These are phyloP conservation scores for Wallemia mellicola DNA, from an alignment of 1,284 basidiomycete species.

Conservation along the genomic window DNA sequence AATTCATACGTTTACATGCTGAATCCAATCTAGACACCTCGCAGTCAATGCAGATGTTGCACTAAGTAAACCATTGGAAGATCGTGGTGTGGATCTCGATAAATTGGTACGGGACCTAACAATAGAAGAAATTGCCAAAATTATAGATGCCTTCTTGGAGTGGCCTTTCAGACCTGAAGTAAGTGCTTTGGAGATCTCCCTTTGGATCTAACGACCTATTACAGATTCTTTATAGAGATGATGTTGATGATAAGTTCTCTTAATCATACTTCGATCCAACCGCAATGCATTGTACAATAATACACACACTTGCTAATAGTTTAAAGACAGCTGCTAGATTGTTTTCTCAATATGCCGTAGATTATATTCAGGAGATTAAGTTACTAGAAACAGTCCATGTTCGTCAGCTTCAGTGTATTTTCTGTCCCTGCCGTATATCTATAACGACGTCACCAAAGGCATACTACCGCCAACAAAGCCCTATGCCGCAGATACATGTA, in stretches of 20 bases:
- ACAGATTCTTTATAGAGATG: background rate
- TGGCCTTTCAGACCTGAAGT: constrained; percentile 1
- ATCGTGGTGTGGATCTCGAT: background rate
- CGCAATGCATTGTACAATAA: background rate
- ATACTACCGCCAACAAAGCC: too few species aligned
- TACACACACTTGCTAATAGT: too few species aligned
- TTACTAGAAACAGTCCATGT: too few species aligned
- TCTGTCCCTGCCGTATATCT: too few species aligned
- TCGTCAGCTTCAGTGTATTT: too few species aligned
- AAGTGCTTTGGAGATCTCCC: background rate
- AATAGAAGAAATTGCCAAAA: background rate
- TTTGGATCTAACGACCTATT: background rate
- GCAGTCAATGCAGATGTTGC: background rate
- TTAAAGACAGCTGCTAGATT: too few species aligned
- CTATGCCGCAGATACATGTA: too few species aligned
- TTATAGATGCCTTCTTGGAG: background rate
- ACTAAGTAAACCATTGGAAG: background rate
- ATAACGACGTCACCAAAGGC: too few species aligned
- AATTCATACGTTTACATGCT: background rate
- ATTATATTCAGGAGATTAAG: too few species aligned
- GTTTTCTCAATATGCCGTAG: too few species aligned
- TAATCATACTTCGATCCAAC: background rate
- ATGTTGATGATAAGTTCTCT: background rate
- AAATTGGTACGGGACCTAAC: background rate
- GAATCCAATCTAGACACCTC: background rate